These are phyloP conservation scores for Candida maltosa DNA, from an alignment of 805 yeast species.

Conservation along the genomic window DNA sequence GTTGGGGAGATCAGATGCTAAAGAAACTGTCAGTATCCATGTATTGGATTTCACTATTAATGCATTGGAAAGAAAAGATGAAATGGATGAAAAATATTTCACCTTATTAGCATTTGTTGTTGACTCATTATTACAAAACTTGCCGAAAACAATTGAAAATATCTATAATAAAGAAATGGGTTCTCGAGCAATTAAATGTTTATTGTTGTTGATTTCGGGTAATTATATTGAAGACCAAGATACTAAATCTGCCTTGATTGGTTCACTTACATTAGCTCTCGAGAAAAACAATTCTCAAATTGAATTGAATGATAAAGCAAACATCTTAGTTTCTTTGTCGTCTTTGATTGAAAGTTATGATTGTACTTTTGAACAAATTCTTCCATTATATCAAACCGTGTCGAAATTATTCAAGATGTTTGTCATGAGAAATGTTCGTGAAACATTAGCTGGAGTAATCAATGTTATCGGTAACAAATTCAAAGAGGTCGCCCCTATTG, in stretches of 20 bases:
- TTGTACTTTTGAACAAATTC: constrained; percentile 50
- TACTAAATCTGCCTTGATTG: constrained; percentile 50
- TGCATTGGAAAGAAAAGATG: constrained; percentile 29
- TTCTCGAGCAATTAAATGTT: constrained; percentile 48
- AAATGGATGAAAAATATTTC: constrained; percentile 37
- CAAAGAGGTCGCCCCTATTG: constrained; percentile 40
- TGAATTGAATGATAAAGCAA: constrained; percentile 49
- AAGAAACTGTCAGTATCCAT: constrained; percentile 59
- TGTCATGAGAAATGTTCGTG: constrained; percentile 60
- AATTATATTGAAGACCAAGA: constrained; percentile 54
- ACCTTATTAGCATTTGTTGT: constrained; percentile 56
- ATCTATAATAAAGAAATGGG: constrained; percentile 44
- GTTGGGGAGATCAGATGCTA: constrained; percentile 49
- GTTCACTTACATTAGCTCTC: constrained; percentile 57
- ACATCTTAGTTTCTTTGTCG: constrained; percentile 55
- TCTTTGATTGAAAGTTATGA: constrained; percentile 51
- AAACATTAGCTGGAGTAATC: constrained; percentile 58
- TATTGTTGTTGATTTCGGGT: constrained; percentile 52
- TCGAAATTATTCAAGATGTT: constrained; percentile 59
- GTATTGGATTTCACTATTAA: constrained; percentile 53
- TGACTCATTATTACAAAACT: constrained; percentile 47
- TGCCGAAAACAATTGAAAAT: constrained; percentile 48
- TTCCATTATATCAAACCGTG: constrained; percentile 45
- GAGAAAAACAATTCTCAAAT: constrained; percentile 55
- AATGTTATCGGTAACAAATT: constrained; percentile 54